phyloP scores from a whole-genome alignment of 1,284 basidiomycete genomes.

The Ganoderma meredithae region DNA sequence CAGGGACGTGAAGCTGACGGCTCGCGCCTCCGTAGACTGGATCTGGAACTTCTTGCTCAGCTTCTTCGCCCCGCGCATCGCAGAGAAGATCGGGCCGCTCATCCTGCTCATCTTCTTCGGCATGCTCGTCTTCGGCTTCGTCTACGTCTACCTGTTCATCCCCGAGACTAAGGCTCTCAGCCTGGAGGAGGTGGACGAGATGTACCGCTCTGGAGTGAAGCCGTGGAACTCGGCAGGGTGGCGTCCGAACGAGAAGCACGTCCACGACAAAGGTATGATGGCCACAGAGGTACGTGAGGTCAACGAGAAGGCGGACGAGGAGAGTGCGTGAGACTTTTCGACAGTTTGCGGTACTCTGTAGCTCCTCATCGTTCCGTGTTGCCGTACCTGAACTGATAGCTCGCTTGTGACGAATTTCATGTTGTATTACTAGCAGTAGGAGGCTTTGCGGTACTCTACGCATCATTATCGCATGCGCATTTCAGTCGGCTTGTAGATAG shows the following conservation, averaged over 20 bases:
- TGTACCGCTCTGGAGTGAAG: slow-evolving; percentile 70
- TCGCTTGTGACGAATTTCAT: background rate
- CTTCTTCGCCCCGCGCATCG: slow-evolving; percentile 76
- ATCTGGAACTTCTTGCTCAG: slow-evolving; percentile 79
- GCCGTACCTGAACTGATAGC: background rate
- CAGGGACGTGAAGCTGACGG: slow-evolving; percentile 2
- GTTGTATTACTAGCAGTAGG: slow-evolving; percentile 8
- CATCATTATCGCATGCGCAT: too few relatives aligned
- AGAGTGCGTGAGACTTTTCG: slow-evolving; percentile 18
- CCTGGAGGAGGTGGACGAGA: slow-evolving; percentile 81
- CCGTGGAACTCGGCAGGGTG: slow-evolving; percentile 71
- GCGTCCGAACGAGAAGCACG: slow-evolving; percentile 53
- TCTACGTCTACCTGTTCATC: slow-evolving; percentile 74
- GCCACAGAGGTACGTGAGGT: slow-evolving; percentile 36
- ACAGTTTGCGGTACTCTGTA: background rate
- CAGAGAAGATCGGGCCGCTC: slow-evolving; percentile 73
- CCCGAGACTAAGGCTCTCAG: slow-evolving; percentile 82
- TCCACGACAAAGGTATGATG: slow-evolving; percentile 34
- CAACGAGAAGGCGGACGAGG: slow-evolving; percentile 36
- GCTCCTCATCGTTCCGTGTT: background rate
- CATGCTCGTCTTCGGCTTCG: slow-evolving; percentile 72
- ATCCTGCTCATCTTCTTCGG: slow-evolving; percentile 82
- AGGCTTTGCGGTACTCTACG: background rate
- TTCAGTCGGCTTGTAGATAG: background rate
- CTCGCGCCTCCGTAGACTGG: slow-evolving; percentile 51